A percentile compares a stretch with the other conserved stretches of the same genome.
phyloP scores from a whole-genome alignment of 1,284 basidiomycete genomes.

The Stygiomarasmius scandens region DNA sequence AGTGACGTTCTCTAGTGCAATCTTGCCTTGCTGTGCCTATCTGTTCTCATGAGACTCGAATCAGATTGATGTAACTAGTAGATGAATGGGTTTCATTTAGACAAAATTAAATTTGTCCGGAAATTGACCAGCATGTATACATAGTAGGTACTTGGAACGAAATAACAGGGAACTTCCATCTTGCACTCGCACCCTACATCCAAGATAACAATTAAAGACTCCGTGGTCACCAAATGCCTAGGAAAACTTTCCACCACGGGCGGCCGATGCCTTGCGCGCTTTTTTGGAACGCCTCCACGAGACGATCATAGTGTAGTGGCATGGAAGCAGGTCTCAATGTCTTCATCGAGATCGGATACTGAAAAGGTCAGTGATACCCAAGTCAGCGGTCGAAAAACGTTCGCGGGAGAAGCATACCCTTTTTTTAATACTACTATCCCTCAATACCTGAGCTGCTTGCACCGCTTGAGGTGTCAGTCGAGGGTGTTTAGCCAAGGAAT shows the following conservation, averaged over 20 bases:
- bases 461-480: conserved; percentile 63
- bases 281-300: conserved; percentile 72
- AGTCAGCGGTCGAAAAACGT: conserved; percentile 19
- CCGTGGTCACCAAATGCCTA: conserved; percentile 64
- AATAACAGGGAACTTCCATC: not conserved
- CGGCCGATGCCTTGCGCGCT: conserved; percentile 72
- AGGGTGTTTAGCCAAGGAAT: conserved; percentile 67
- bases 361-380: conserved; percentile 21
- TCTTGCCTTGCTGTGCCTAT: no score
- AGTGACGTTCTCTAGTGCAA: no score
- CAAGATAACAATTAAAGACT: not conserved
- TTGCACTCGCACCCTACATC: not conserved
- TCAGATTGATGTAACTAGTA: no score
- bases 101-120: no score
- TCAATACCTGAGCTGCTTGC: conserved; percentile 53
- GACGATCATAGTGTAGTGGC: conserved; percentile 69
- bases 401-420: conserved; percentile 50
- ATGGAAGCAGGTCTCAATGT: conserved; percentile 67
- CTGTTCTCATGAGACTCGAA: no score
- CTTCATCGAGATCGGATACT: conserved; percentile 69
- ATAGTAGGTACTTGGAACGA: no score
- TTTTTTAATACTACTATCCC: conserved; percentile 55
- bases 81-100: no score
- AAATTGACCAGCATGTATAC: no score
- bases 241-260: conserved; percentile 82